Conservation (phyloP, 768 basidiomycete genomes). For the Boletellus sp. region DNA sequence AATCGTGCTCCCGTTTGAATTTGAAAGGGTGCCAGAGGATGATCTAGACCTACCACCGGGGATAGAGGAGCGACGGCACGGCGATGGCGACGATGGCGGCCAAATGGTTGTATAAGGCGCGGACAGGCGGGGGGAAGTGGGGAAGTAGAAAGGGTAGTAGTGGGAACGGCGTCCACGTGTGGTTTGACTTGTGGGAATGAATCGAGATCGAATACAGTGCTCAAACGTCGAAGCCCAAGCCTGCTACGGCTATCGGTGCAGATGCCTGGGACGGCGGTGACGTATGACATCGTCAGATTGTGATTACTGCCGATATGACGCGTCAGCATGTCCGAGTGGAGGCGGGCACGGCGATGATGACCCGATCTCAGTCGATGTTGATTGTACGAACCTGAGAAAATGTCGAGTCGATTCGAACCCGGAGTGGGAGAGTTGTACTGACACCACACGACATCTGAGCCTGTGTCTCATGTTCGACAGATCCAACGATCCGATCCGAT, state of each 20-base stretch:
- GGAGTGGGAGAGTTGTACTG: not conserved
- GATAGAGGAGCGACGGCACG: slow-evolving; percentile 11
- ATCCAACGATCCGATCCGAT: no score
- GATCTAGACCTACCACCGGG: slow-evolving; percentile 2
- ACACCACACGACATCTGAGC: no score
- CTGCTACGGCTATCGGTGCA: no score
- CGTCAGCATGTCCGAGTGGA: not conserved
- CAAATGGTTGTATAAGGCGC: not conserved
- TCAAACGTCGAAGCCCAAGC: no score
- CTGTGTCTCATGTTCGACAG: no score
- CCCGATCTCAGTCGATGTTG: not conserved
- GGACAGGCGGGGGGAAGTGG: not conserved
- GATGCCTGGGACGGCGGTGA: no score
- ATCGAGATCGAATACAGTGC: no score
- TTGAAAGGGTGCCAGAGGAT: slow-evolving; percentile 29
- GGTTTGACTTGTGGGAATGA: not conserved
- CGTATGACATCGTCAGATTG: no score
- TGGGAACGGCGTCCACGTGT: not conserved
- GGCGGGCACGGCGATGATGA: not conserved
- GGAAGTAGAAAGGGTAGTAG: not conserved
- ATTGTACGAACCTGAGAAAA: not conserved
- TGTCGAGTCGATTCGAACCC: no score
- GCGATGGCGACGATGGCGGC: not conserved
- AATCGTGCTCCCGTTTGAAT: slow-evolving; percentile 73
- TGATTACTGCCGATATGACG: no score